These are phyloP conservation scores for Fusarium irregulare DNA, from an alignment of 2,329 filamentous ascomycete genomes.

Conservation along the genomic window DNA sequence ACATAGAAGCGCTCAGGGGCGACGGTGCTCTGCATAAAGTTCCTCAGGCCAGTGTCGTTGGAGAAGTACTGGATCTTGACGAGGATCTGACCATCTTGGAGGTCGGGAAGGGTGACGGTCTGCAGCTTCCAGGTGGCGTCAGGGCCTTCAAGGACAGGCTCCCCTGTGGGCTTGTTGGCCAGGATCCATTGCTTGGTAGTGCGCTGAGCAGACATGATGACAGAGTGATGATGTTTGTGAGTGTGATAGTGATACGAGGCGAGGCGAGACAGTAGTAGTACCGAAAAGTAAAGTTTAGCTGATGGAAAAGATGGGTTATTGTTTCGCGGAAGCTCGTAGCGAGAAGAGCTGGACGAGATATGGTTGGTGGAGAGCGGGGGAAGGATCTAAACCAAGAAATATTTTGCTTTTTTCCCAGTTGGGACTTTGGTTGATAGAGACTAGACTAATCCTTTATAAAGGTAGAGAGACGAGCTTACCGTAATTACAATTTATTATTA, in stretches of 20 bases:
- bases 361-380: constrained; percentile 6
- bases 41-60: constrained; percentile 47
- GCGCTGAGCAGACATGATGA: constrained; percentile 39
- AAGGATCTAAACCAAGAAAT: not conserved
- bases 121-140: constrained; percentile 46
- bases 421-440: not conserved
- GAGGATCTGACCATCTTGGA: constrained; percentile 46
- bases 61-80: constrained; percentile 46
- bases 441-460: constrained; percentile 16
- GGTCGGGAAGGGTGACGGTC: constrained; percentile 40
- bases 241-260: not conserved
- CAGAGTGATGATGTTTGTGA: not conserved
- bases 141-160: constrained; percentile 42
- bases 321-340: constrained; percentile 11
- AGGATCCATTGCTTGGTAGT: constrained; percentile 50
- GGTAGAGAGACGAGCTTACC: constrained; percentile 13
- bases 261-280: not conserved
- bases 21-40: constrained; percentile 47
- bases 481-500: constrained; percentile 4
- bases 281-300: not conserved
- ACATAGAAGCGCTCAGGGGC: constrained; percentile 47
- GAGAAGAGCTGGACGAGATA: not conserved
- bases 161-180: constrained; percentile 42
- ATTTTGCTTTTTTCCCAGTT: constrained; percentile 3
- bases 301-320: not conserved